Conservation (phyloP, 2,329 filamentous ascomycete genomes). For the Cytospora chrysosperma region DNA sequence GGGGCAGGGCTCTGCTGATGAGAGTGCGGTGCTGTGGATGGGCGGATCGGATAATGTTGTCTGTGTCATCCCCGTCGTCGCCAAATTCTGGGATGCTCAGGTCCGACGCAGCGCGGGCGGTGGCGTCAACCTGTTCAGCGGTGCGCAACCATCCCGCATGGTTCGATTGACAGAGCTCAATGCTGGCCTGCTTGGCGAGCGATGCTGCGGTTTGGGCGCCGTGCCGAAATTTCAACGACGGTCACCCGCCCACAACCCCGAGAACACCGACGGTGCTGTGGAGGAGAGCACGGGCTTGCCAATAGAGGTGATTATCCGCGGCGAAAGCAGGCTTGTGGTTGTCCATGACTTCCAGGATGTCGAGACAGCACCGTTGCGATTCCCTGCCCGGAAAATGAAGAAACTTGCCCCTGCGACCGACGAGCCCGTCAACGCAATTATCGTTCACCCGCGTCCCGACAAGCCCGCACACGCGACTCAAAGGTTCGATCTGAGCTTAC, state of each 20-base stretch:
- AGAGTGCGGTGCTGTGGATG: conserved; percentile 57
- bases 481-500: conserved; percentile 49
- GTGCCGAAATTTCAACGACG: conserved; percentile 37
- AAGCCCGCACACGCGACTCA: conserved; percentile 43
- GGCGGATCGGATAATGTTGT: conserved; percentile 54
- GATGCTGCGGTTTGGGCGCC: conserved; percentile 52
- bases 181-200: conserved; percentile 56
- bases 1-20: conserved; percentile 47
- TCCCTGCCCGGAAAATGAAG: conserved; percentile 30
- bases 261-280: conserved; percentile 27
- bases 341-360: conserved; percentile 52
- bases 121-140: conserved; percentile 53
- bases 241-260: conserved; percentile 10
- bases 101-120: conserved; percentile 51
- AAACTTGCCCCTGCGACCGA: conserved; percentile 22
- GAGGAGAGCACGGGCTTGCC: conserved; percentile 40
- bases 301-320: conserved; percentile 54
- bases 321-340: conserved; percentile 55
- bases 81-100: conserved; percentile 61
- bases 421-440: conserved; percentile 50
- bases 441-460: conserved; percentile 50
- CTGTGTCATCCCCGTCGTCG: conserved; percentile 54
- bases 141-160: conserved; percentile 55
- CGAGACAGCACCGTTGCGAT: conserved; percentile 23
- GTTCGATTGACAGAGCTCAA: conserved; percentile 52